Percentiles rank a stretch among this genome's conserved stretches.
Conservation (phyloP, 768 basidiomycete genomes). For the Macrolepiota albuminosa region DNA sequence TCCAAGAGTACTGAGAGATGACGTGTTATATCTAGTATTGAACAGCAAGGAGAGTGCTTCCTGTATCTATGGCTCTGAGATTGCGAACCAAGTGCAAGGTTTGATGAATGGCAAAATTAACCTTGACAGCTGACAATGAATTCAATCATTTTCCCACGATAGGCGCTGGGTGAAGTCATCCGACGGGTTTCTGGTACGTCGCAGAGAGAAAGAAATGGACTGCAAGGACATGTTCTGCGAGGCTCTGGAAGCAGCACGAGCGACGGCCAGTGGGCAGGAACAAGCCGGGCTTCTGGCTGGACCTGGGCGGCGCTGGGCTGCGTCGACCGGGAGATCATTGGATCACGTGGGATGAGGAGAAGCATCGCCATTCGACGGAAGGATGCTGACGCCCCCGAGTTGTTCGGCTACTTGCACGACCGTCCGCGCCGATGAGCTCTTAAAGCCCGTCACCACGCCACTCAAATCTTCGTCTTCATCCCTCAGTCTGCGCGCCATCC, state of each 20-base stretch:
- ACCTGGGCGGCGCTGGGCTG: too few species aligned
- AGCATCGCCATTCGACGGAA: constrained; percentile 1
- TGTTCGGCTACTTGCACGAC: neutral
- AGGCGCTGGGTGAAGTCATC: constrained; percentile 7
- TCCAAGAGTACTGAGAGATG: too few species aligned
- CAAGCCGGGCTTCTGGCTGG: too few species aligned
- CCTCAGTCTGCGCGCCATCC: neutral
- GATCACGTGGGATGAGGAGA: neutral
- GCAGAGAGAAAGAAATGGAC: too few species aligned
- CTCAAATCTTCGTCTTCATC: neutral
- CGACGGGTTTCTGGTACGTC: too few species aligned
- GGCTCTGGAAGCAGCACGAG: too few species aligned
- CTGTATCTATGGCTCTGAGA: neutral
- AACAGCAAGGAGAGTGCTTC: neutral
- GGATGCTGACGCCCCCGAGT: neutral
- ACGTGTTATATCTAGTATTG: neutral
- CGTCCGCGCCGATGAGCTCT: constrained; percentile 5
- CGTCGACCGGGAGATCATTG: neutral
- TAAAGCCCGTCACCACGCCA: neutral
- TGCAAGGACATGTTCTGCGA: too few species aligned
- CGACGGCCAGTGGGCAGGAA: too few species aligned
- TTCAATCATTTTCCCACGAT: constrained; percentile 5
- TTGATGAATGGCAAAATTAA: neutral
- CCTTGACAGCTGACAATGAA: constrained; percentile 5
- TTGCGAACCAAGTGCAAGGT: neutral